phyloP scores from a whole-genome alignment of 306 rosid genomes.

The Begonia loranthoides region DNA sequence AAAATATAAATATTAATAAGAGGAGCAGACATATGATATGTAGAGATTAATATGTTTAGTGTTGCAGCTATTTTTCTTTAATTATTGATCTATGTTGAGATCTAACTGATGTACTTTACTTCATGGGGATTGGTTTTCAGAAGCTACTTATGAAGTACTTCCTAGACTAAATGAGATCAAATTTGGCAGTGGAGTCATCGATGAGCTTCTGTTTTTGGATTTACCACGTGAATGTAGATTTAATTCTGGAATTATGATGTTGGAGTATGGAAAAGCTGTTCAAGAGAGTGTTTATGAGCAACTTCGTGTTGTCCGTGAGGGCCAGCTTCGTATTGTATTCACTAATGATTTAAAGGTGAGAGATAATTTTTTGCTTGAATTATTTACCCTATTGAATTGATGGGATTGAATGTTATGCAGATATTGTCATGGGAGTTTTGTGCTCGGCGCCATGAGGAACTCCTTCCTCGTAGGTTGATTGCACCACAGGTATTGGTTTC shows the following conservation, averaged over 20 bases:
- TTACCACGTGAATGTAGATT: constrained; percentile 19
- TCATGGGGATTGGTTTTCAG: constrained; percentile 14
- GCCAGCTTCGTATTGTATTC: constrained; percentile 25
- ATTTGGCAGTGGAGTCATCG: constrained; percentile 25
- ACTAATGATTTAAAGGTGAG: constrained; percentile 24
- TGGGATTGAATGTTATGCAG: constrained; percentile 5
- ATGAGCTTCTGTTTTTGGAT: constrained; percentile 25
- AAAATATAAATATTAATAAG: too few species aligned
- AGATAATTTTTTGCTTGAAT: neutral
- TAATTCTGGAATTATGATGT: constrained; percentile 27
- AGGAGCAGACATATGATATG: too few species aligned
- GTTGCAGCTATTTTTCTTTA: too few species aligned
- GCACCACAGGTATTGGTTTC: constrained; percentile 20
- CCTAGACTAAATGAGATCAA: constrained; percentile 25
- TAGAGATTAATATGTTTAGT: too few species aligned
- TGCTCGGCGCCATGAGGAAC: constrained; percentile 25
- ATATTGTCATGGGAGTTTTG: constrained; percentile 39
- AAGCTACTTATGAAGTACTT: constrained; percentile 24
- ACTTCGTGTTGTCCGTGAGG: constrained; percentile 24
- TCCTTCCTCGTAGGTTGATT: constrained; percentile 20
- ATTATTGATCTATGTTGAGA: too few species aligned
- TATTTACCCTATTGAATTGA: too few species aligned
- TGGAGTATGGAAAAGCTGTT: constrained; percentile 26
- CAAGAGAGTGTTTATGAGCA: constrained; percentile 34
- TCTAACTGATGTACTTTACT: neutral